phyloP scores from a whole-genome alignment of 352 stramenopile species.

The Globisporangium viniferum region DNA sequence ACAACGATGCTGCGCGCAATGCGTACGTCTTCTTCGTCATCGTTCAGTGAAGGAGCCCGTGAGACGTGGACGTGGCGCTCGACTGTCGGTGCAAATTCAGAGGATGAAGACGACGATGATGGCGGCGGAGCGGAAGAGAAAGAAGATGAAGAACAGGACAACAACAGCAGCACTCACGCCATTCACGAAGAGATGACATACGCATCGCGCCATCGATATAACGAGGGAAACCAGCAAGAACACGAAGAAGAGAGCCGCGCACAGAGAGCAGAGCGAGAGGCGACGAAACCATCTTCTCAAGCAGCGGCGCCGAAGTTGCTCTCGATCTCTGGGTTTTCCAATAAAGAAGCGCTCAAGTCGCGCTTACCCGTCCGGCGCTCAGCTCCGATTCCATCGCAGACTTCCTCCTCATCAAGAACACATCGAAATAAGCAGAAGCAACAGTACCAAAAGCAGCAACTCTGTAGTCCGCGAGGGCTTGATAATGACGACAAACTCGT shows the following conservation, averaged over 20 bases:
- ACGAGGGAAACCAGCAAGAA: neutral
- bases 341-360: conserved; percentile 19
- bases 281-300: neutral
- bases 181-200: neutral
- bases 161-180: neutral
- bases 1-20: neutral
- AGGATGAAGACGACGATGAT: conserved; percentile 24
- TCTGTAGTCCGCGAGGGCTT: neutral
- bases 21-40: neutral
- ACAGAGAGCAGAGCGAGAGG: neutral
- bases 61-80: conserved; percentile 60
- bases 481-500: conserved; percentile 2
- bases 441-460: conserved; percentile 12
- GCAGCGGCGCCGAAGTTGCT: conserved; percentile 10
- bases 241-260: neutral
- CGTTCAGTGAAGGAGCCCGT: neutral
- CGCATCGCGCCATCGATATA: neutral
- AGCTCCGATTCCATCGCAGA: neutral
- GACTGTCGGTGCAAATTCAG: conserved; percentile 39
- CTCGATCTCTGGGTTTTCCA: conserved; percentile 17
- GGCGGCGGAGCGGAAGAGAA: neutral
- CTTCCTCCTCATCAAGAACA: neutral
- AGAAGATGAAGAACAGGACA: neutral
- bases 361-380: conserved; percentile 8
- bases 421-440: neutral